phyloP scores from a whole-genome alignment of 495 filamentous ascomycete genomes.

The Penicillium coffeae region DNA sequence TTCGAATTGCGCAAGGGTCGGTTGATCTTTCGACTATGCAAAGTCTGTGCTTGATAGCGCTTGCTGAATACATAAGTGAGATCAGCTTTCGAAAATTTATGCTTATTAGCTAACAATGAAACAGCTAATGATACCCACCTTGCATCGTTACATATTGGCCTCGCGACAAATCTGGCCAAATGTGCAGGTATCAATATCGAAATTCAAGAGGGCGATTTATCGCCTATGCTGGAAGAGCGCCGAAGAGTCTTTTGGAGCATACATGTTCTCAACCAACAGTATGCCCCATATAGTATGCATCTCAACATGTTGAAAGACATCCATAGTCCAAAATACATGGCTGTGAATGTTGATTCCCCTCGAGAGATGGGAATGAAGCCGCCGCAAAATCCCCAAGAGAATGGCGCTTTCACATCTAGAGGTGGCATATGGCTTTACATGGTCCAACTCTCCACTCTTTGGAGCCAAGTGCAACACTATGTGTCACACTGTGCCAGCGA shows the following conservation, averaged over 20 bases:
- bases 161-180: constrained; percentile 27
- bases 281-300: constrained; percentile 33
- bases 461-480: constrained; percentile 38
- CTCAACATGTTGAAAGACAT: constrained; percentile 31
- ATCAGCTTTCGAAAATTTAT: too few species aligned
- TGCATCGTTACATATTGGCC: constrained; percentile 19
- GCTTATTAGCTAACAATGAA: background rate
- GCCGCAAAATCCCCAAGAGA: constrained; percentile 26
- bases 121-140: constrained; percentile 23
- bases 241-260: constrained; percentile 41
- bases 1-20: constrained; percentile 38
- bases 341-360: constrained; percentile 10
- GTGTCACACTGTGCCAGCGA: constrained; percentile 36
- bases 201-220: constrained; percentile 20
- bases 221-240: constrained; percentile 27
- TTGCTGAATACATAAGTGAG: constrained; percentile 39
- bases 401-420: constrained; percentile 23
- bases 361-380: constrained; percentile 15
- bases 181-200: constrained; percentile 37
- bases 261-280: constrained; percentile 39
- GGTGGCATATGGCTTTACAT: constrained; percentile 39
- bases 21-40: constrained; percentile 40
- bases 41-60: constrained; percentile 37
- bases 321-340: constrained; percentile 24
- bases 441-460: constrained; percentile 36